Evolutionary conservation across 1,284 basidiomycete genomes (phyloP), one percentile per base, ranked within the genome.

Genomic region (Heterobasidion irregulare): DNA sequence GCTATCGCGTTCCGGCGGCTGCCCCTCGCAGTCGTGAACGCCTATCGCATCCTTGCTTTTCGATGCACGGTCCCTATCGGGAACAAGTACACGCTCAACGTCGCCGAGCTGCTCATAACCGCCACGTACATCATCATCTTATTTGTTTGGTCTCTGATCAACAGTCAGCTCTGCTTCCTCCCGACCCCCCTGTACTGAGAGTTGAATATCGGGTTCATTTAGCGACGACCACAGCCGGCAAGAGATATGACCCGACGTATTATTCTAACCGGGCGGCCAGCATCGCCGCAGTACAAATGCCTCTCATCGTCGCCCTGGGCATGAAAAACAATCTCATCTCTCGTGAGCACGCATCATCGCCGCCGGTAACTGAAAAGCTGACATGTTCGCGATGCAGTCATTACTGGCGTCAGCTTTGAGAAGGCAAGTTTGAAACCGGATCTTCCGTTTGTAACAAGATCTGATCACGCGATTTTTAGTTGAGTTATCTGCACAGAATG

Each of bases 241-340:
- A 66, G 3, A 70, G 68, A 19, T 62, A 70, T 5, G 70, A 76
- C 55, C 59, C 72, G 1, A 60, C 55, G 6, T 75, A 72, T 59
- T 83, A 75, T 70, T 70, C 72, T 9, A 75, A 77, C 56, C 72
- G 79, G 43, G 76, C 79, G 0, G 80, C 72, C 0, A 65, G 68
- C 44, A 68, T 85, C 15, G 82, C 26, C 26, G 26, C 26, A 5
- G 26, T 26, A 26, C 77, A 1, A 68, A 63, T 84, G 1, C 80
- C 83, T 0, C 67, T 88, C 15, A 73, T 86, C 61, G 75, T 79
- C 0, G 81, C 73, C 2, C 74, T 88, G 9, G 84, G 82, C 0
- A 81, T 79, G 51, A 82, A 81, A 64, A 84, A 88, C 63, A 87
- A 86, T 54, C 53, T 80, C 18, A 69, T 88, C 7, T 78, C 81